Conservation (phyloP, 2,329 filamentous ascomycete genomes). For the Pseudogymnoascus sp. region DNA sequence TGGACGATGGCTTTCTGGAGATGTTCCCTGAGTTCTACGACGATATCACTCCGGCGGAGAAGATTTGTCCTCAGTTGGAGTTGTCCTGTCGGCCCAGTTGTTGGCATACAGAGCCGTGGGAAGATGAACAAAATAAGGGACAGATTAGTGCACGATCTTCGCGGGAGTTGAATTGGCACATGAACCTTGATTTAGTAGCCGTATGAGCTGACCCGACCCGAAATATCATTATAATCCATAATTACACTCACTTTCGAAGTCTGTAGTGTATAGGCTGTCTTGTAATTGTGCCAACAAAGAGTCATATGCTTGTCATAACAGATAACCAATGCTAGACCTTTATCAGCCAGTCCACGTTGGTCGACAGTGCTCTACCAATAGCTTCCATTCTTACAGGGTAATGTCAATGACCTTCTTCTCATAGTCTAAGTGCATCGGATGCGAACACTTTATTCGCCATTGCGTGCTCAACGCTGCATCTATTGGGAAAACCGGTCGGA, state of each 20-base stretch:
- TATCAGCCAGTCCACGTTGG: neutral
- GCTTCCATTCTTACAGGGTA: neutral
- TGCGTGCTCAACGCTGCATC: neutral
- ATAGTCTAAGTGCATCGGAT: neutral
- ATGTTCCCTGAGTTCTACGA: neutral
- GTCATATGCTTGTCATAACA: no score
- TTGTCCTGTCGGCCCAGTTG: neutral
- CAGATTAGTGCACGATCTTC: neutral
- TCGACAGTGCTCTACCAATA: neutral
- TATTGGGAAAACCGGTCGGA: no score
- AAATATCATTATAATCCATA: neutral
- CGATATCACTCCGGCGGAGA: neutral
- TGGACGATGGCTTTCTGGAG: neutral
- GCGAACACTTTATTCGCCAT: neutral
- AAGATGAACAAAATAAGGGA: neutral
- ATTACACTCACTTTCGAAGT: neutral
- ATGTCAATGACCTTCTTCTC: neutral
- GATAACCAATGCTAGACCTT: neutral
- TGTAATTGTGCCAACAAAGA: no score
- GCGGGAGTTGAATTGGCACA: neutral
- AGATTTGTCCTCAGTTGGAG: neutral
- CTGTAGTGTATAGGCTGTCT: neutral
- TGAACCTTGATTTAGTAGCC: neutral
- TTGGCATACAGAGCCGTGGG: neutral
- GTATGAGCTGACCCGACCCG: neutral